Percentiles rank a stretch among this genome's conserved stretches.
phyloP scores from a whole-genome alignment of 768 basidiomycete genomes.

The Leccinellum rugosiceps region DNA sequence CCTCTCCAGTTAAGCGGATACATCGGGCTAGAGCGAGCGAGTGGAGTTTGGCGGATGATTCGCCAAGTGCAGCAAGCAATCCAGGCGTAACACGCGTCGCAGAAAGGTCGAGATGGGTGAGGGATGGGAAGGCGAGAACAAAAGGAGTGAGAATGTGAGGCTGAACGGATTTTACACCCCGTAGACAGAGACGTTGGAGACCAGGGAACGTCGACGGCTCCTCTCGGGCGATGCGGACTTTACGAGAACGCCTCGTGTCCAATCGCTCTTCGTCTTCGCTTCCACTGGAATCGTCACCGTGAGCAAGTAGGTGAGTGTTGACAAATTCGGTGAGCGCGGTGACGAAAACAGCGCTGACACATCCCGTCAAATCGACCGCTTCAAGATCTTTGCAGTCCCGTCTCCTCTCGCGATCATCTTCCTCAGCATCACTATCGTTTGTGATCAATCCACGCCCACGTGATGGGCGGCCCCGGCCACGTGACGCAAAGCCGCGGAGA shows the following conservation, averaged over 20 bases:
- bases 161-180: slow-evolving; percentile 76
- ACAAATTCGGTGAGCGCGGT: slow-evolving; percentile 84
- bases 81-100: slow-evolving; percentile 81
- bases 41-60: slow-evolving; percentile 66
- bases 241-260: slow-evolving; percentile 34
- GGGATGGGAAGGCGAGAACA: slow-evolving; percentile 75
- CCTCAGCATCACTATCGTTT: slow-evolving; percentile 61
- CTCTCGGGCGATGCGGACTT: slow-evolving; percentile 33
- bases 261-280: slow-evolving; percentile 38
- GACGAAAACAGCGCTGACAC: slow-evolving; percentile 88
- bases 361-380: slow-evolving; percentile 92
- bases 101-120: slow-evolving; percentile 90
- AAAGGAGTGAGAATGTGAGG: slow-evolving; percentile 68
- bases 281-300: slow-evolving; percentile 41
- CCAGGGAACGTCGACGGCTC: slow-evolving; percentile 64
- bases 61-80: slow-evolving; percentile 63
- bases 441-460: slow-evolving; percentile 55
- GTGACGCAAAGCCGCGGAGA: slow-evolving; percentile 74
- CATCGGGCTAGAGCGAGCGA: slow-evolving; percentile 87
- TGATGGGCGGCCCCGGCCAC: slow-evolving; percentile 63
- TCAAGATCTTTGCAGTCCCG: slow-evolving; percentile 75
- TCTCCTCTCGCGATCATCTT: slow-evolving; percentile 73
- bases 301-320: slow-evolving; percentile 51
- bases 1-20: slow-evolving; percentile 74
- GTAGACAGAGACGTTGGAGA: slow-evolving; percentile 74